Evolutionary conservation across 768 basidiomycete species (phyloP).

Genomic region (Podaxis sp.): DNA sequence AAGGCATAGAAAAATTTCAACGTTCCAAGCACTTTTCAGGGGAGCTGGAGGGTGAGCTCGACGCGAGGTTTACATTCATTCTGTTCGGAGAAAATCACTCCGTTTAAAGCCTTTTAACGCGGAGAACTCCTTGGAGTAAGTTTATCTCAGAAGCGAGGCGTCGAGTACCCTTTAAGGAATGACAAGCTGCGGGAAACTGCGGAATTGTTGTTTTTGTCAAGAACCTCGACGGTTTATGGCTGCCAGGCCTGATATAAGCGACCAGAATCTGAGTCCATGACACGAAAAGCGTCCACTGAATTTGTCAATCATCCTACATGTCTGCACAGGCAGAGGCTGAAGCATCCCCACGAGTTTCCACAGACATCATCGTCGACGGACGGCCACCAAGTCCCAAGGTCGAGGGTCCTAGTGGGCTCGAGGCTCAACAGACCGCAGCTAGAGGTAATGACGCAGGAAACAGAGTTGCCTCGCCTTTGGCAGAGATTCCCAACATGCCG

Average conservation of each 20-base stretch:
- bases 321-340: background rate
- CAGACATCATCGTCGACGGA: background rate
- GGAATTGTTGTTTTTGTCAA: background rate
- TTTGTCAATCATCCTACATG: background rate
- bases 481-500: background rate
- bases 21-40: too few species aligned
- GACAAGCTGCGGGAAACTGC: background rate
- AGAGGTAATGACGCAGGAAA: background rate
- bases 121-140: background rate
- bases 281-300: background rate
- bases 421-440: background rate
- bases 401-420: background rate
- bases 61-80: too few species aligned
- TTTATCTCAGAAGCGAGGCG: background rate
- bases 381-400: background rate
- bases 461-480: background rate
- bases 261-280: background rate
- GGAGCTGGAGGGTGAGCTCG: too few species aligned
- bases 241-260: background rate
- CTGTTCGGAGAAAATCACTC: too few species aligned
- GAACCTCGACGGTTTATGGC: background rate
- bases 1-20: too few species aligned
- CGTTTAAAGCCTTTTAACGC: background rate
- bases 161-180: background rate
- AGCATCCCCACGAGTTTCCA: constrained; percentile 1